Conservation (phyloP, 2,329 filamentous ascomycete species). For the Diplodia seriata region DNA sequence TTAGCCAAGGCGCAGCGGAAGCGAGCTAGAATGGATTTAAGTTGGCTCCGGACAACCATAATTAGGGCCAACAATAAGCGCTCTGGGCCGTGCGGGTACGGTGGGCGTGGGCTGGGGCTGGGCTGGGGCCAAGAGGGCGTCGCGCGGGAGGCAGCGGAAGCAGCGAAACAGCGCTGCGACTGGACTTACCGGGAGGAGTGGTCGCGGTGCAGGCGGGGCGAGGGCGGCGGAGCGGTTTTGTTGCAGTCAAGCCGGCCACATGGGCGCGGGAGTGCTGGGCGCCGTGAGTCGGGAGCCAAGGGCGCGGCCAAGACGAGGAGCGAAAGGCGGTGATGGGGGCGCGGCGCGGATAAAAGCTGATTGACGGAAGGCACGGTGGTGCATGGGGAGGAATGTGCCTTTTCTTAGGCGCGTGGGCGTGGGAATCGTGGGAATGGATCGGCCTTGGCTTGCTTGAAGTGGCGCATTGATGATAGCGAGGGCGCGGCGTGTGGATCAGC, state of each 20-base stretch:
- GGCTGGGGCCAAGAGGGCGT: constrained; percentile 3
- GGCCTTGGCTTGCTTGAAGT: constrained; percentile 33
- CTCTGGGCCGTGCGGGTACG: constrained; percentile 23
- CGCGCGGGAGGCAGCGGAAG: constrained; percentile 29
- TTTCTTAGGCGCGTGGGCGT: constrained; percentile 31
- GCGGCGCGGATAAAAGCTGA: constrained; percentile 26
- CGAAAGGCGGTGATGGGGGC: constrained; percentile 29
- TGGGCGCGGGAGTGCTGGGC: constrained; percentile 20
- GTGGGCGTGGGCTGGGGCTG: not conserved
- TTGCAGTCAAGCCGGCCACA: constrained; percentile 7
- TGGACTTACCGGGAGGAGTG: constrained; percentile 10
- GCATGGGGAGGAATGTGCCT: constrained; percentile 32
- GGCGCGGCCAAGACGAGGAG: constrained; percentile 10
- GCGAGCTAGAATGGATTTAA: constrained; percentile 32
- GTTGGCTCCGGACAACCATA: constrained; percentile 27
- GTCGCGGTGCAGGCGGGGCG: not conserved
- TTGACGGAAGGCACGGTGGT: constrained; percentile 14
- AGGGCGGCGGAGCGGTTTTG: constrained; percentile 8
- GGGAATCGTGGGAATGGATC: constrained; percentile 33
- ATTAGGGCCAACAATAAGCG: constrained; percentile 33
- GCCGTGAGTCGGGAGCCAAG: constrained; percentile 11
- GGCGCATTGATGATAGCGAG: constrained; percentile 32
- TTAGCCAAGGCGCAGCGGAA: constrained; percentile 32
- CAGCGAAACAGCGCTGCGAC: constrained; percentile 22
- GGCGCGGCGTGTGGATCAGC: constrained; percentile 30